Conservation (phyloP, 306 rosid genomes). For the Prunus salicina region DNA sequence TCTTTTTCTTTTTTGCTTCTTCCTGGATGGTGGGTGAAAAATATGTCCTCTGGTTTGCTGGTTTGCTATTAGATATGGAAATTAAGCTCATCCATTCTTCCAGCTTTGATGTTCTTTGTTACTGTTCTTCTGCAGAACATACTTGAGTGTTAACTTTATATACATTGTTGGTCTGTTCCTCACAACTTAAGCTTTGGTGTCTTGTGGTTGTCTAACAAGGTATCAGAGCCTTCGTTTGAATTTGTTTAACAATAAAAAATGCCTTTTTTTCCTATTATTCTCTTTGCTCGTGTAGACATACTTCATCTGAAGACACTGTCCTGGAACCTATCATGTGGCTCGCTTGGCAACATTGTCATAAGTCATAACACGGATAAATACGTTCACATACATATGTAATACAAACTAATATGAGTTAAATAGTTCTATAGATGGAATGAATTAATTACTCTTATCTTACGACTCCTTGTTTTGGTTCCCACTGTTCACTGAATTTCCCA, state of each 20-base stretch:
- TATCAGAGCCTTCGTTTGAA: not conserved
- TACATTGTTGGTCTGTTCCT: not conserved
- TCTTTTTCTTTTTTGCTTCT: not conserved
- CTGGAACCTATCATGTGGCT: not conserved
- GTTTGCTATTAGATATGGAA: not conserved
- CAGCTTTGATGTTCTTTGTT: not conserved
- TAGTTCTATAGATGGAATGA: not conserved
- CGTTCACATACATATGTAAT: not conserved
- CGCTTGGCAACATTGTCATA: not conserved
- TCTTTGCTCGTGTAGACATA: not conserved
- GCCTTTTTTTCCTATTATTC: not conserved
- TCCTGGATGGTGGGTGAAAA: not conserved
- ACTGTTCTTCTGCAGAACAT: not conserved
- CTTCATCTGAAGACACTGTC: not conserved
- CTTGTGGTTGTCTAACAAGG: not conserved
- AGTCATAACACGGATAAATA: not conserved
- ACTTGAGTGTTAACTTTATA: not conserved
- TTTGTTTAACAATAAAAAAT: too few species aligned
- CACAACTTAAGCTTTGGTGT: not conserved
- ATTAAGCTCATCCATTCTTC: not conserved
- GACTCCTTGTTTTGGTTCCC: not conserved
- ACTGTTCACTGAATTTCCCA: not conserved
- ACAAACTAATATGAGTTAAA: not conserved
- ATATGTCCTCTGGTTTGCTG: not conserved
- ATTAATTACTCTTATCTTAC: not conserved